Conservation (phyloP, 495 filamentous ascomycete genomes). For the Letharia columbiana region DNA sequence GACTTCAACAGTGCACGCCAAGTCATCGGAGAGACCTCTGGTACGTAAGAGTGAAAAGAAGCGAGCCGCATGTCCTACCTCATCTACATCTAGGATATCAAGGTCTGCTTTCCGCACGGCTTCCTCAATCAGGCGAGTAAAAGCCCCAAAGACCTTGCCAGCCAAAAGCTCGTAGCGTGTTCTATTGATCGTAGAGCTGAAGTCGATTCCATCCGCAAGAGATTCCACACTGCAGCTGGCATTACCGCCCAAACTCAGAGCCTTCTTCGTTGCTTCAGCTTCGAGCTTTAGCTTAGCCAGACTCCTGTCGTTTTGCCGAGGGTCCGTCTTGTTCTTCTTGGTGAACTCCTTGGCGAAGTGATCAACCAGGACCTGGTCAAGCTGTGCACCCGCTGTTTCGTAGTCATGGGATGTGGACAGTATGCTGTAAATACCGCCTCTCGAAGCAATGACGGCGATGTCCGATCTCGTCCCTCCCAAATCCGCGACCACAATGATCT, state of each 20-base stretch:
- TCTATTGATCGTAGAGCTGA: slow-evolving; percentile 81
- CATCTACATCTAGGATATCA: slow-evolving; percentile 86
- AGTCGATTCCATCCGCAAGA: slow-evolving; percentile 81
- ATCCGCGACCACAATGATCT: slow-evolving; percentile 86
- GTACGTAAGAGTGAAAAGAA: not conserved
- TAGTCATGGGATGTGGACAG: slow-evolving; percentile 93
- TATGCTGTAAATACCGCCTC: slow-evolving; percentile 94
- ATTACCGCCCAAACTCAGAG: slow-evolving; percentile 76
- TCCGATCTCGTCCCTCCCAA: slow-evolving; percentile 90
- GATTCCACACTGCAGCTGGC: slow-evolving; percentile 86
- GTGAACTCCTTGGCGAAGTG: slow-evolving; percentile 97
- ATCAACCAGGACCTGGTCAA: slow-evolving; percentile 87
- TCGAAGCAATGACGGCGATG: slow-evolving; percentile 77
- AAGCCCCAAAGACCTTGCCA: slow-evolving; percentile 72
- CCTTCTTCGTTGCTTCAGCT: slow-evolving; percentile 81
- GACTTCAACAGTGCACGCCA: not conserved
- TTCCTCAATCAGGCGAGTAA: slow-evolving; percentile 74
- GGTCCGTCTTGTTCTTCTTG: slow-evolving; percentile 87
- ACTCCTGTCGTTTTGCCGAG: slow-evolving; percentile 66
- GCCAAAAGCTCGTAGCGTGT: slow-evolving; percentile 87
- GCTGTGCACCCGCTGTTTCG: slow-evolving; percentile 68
- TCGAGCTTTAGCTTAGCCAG: slow-evolving; percentile 90
- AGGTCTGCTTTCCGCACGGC: slow-evolving; percentile 86
- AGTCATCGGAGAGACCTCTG: not conserved
- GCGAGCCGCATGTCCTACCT: slow-evolving; percentile 36